Conservation (phyloP, 768 basidiomycete genomes). For the Cyclocybe cylindracea region DNA sequence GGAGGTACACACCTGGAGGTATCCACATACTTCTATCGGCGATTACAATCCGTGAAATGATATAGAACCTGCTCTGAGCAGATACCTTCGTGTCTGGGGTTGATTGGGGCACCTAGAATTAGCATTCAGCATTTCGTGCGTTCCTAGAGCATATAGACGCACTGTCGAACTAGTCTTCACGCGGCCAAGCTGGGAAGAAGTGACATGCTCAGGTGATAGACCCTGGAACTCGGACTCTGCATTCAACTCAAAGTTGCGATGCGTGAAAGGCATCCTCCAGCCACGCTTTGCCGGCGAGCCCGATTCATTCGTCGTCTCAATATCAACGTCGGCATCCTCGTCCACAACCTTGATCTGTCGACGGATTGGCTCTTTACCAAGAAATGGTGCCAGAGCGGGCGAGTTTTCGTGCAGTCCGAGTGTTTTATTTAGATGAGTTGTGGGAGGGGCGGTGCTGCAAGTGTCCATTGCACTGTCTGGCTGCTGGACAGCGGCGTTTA, state of each 20-base stretch:
- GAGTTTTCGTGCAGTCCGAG: constrained; percentile 52
- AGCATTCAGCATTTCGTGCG: too few relatives aligned
- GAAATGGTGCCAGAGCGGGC: constrained; percentile 48
- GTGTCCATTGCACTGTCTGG: constrained; percentile 1
- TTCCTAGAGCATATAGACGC: too few relatives aligned
- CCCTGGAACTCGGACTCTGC: background rate
- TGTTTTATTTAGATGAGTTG: constrained; percentile 35
- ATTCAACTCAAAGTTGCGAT: constrained; percentile 23
- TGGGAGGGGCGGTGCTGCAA: constrained; percentile 3
- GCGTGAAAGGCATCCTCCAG: constrained; percentile 41
- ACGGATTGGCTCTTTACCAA: constrained; percentile 43
- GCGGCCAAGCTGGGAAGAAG: too few relatives aligned
- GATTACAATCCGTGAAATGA: constrained; percentile 46
- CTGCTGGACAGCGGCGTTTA: background rate
- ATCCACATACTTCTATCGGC: constrained; percentile 51
- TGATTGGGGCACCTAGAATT: background rate
- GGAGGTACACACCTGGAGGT: constrained; percentile 34
- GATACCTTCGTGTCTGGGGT: constrained; percentile 6
- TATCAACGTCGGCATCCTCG: constrained; percentile 37
- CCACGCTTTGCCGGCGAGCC: constrained; percentile 8
- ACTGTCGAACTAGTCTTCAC: too few relatives aligned
- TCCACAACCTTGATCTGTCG: constrained; percentile 45
- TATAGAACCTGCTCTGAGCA: constrained; percentile 47
- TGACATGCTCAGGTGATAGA: too few relatives aligned
- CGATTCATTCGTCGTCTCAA: constrained; percentile 20